These are phyloP conservation scores for Boletus bicolor DNA, from an alignment of 768 basidiomycete species.

Conservation along the genomic window DNA sequence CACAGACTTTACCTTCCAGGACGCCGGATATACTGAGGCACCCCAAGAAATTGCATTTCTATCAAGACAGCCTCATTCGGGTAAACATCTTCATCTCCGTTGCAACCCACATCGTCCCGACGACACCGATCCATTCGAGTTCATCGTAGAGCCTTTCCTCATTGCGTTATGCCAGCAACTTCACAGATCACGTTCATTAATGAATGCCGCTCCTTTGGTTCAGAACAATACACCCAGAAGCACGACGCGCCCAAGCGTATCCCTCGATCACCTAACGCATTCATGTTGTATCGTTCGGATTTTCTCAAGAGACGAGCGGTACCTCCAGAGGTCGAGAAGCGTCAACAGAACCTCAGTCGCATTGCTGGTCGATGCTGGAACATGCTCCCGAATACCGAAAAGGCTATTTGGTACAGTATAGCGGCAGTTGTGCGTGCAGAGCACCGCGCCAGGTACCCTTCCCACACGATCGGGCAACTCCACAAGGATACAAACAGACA, in stretches of 20 bases:
- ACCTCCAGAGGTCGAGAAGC: constrained; percentile 43
- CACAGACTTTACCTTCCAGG: constrained; percentile 2
- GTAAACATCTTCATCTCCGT: neutral
- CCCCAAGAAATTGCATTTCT: neutral
- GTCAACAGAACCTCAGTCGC: constrained; percentile 54
- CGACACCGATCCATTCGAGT: neutral
- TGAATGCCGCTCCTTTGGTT: constrained; percentile 6
- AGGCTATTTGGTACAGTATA: constrained; percentile 34
- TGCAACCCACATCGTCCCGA: neutral
- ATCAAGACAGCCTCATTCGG: neutral
- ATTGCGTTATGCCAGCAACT: constrained; percentile 4
- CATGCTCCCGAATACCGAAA: constrained; percentile 35
- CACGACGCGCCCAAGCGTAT: constrained; percentile 29
- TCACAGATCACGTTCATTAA: constrained; percentile 1
- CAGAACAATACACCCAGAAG: neutral
- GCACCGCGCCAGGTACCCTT: constrained; percentile 30
- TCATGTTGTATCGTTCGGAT: constrained; percentile 55
- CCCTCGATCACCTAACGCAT: constrained; percentile 53
- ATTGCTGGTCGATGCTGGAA: constrained; percentile 55
- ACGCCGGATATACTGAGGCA: neutral
- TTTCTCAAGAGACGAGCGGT: constrained; percentile 43
- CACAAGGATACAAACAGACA: constrained; percentile 17
- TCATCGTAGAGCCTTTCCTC: neutral
- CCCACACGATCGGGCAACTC: constrained; percentile 29
- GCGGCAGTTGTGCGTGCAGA: constrained; percentile 27